Conservation (phyloP, 2,329 filamentous ascomycete genomes). For the Fusarium transvaalense region DNA sequence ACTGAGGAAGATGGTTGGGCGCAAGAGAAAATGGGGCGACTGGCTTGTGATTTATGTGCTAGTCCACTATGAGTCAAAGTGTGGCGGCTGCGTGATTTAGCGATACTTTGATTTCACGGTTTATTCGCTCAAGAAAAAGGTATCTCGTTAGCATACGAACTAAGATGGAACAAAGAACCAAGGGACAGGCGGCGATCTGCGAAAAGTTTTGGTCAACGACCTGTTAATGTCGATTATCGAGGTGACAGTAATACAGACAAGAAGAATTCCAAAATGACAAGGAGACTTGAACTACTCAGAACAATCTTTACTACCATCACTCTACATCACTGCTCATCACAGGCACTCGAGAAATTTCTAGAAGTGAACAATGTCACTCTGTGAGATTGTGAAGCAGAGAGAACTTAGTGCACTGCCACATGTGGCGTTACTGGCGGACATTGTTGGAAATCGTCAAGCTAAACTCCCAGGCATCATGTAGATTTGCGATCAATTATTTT, state of each 20-base stretch:
- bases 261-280: too few species aligned
- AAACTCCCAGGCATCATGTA: conserved; percentile 2
- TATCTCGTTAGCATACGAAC: conserved; percentile 26
- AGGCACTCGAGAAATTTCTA: background rate
- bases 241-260: background rate
- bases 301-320: background rate
- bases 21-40: conserved; percentile 19
- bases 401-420: conserved; percentile 11
- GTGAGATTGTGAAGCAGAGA: too few species aligned
- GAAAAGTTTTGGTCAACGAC: background rate
- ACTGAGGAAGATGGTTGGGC: conserved; percentile 35
- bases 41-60: conserved; percentile 26
- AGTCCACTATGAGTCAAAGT: conserved; percentile 33
- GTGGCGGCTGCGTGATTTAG: conserved; percentile 21
- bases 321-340: background rate
- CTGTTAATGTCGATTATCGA: background rate
- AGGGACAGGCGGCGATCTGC: background rate
- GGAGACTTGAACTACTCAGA: background rate
- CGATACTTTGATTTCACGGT: background rate
- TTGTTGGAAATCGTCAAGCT: background rate
- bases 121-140: background rate
- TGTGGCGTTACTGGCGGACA: conserved; percentile 9
- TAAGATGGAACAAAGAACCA: background rate
- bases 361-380: background rate
- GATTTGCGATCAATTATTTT: conserved; percentile 10